Base-by-base conservation (phyloP, 176 grass and related monocot species). In the Guadua angustifolia region DNA sequence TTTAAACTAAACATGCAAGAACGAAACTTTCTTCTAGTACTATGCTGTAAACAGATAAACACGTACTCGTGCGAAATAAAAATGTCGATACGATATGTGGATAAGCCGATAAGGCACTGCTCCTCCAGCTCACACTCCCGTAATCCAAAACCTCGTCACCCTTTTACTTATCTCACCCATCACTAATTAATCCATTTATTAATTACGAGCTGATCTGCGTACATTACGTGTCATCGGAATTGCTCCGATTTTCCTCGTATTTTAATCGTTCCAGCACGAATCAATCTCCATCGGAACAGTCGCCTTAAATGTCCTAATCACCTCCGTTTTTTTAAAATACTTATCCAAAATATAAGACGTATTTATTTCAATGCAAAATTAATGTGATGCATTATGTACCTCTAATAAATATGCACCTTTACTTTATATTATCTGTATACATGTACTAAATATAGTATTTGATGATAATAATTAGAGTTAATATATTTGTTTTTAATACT, bases 141-240 rank as follows among this genome's bases (percentile, higher is more conserved):
- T 71, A 42, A 71, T 62, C 69, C 56, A 57, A 38, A 47, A 64
- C 69, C 71, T 22, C 59, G 77, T 67, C 61, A 16, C 32, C 71
- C 32, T 58, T 15, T n/a, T 62, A 18, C 45, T 36, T 40, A 7
- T 36, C 5, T 39, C 53, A 26, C 36, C 3, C 21, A 15, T 39
- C 25, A 17, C 70, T 58, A 7, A 72, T 50, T 33, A 51, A 74
- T 50, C 69, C 69, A 24, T 63, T 56, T 40, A 52, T 83, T 84
- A 68, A 77, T 77, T 26, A 78, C 74, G 62, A 69, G 52, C 72
- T 77, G 45, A 75, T 51, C 82, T 15, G 21, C 60, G 55, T n/a
- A n/a, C 0, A 7, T 65, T 6, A 55, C 52, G 52, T 55, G 18
- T 55, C 52, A 55, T 7, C 1, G 52, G 18, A 55, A 55, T 55